Percentiles rank a stretch among this genome's conserved stretches.
Conservation (phyloP, 2,329 filamentous ascomycete genomes). For the Clonostachys rosea region DNA sequence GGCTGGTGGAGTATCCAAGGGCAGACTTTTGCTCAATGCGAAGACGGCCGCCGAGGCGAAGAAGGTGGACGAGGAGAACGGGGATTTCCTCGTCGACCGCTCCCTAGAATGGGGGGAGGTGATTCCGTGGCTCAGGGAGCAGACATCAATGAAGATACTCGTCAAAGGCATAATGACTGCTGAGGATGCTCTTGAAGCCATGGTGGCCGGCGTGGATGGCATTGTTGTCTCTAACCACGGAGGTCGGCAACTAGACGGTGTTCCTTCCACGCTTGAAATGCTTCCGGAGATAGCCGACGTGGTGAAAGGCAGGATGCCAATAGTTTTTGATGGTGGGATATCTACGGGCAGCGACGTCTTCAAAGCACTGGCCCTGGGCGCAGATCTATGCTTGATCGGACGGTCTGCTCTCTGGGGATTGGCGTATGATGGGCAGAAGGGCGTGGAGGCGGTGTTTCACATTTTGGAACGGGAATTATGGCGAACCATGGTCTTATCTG, state of each 20-base stretch:
- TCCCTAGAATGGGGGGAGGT: not conserved
- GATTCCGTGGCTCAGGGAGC: not conserved
- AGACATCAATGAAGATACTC: not conserved
- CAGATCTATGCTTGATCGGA: slow-evolving; percentile 6
- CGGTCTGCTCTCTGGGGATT: not conserved
- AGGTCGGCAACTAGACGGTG: not conserved
- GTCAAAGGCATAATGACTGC: slow-evolving; percentile 22
- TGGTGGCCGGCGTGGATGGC: slow-evolving; percentile 18
- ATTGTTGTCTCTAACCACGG: slow-evolving; percentile 18
- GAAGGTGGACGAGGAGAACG: not conserved
- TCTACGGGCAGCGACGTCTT: slow-evolving; percentile 26
- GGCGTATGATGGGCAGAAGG: slow-evolving; percentile 6
- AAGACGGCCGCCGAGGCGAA: slow-evolving; percentile 5
- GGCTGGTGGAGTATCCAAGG: slow-evolving; percentile 8
- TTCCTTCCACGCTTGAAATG: slow-evolving; percentile 9
- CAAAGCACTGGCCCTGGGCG: slow-evolving; percentile 25
- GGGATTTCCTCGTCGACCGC: not conserved
- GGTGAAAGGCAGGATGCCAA: slow-evolving; percentile 10
- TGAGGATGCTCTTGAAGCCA: slow-evolving; percentile 18
- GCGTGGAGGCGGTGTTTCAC: not conserved
- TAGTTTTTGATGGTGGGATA: slow-evolving; percentile 24
- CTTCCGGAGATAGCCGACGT: slow-evolving; percentile 17
- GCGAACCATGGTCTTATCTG: not conserved
- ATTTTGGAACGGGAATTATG: not conserved
- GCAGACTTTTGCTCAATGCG: slow-evolving; percentile 8